phyloP scores from a whole-genome alignment of 139 green algal species.

The Deuterostichococcus epilithicus region DNA sequence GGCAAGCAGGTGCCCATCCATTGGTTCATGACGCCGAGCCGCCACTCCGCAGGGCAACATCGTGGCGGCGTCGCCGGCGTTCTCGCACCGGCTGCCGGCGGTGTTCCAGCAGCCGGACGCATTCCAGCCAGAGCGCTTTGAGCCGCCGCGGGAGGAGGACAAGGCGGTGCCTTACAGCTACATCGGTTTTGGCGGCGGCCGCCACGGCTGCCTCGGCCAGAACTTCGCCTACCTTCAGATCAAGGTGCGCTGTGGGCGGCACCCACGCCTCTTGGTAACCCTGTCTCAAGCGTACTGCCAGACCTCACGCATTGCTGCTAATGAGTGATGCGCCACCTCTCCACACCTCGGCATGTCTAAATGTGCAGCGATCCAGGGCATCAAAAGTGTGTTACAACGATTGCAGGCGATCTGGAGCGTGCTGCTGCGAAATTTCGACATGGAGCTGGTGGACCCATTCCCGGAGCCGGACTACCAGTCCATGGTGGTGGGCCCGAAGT shows the following conservation, averaged over 20 bases:
- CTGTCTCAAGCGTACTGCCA: too few relatives aligned
- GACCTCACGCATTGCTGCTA: too few relatives aligned
- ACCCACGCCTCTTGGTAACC: too few relatives aligned
- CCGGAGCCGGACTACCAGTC: constrained; percentile 86
- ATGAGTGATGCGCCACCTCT: too few relatives aligned
- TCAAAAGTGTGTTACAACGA: too few relatives aligned
- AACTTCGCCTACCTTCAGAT: constrained; percentile 94
- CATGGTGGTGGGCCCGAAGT: constrained; percentile 93
- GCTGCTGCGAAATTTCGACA: constrained; percentile 95
- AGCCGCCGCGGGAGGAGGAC: constrained; percentile 73
- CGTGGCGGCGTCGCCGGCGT: constrained; percentile 81
- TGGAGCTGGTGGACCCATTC: constrained; percentile 88
- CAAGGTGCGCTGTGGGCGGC: neutral
- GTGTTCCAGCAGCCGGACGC: constrained; percentile 71
- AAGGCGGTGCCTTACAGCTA: constrained; percentile 77
- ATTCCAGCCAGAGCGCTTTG: constrained; percentile 80
- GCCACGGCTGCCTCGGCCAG: constrained; percentile 96
- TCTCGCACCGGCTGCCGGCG: constrained; percentile 71
- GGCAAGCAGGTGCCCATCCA: constrained; percentile 33
- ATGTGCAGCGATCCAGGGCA: too few relatives aligned
- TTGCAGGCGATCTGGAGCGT: constrained; percentile 87
- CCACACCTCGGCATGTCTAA: too few relatives aligned
- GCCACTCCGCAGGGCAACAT: constrained; percentile 91
- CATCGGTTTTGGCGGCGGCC: constrained; percentile 93
- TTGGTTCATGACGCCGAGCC: too few relatives aligned